Base-by-base conservation (phyloP, 208 protist genomes). In the Endotrypanum monterogeii region DNA sequence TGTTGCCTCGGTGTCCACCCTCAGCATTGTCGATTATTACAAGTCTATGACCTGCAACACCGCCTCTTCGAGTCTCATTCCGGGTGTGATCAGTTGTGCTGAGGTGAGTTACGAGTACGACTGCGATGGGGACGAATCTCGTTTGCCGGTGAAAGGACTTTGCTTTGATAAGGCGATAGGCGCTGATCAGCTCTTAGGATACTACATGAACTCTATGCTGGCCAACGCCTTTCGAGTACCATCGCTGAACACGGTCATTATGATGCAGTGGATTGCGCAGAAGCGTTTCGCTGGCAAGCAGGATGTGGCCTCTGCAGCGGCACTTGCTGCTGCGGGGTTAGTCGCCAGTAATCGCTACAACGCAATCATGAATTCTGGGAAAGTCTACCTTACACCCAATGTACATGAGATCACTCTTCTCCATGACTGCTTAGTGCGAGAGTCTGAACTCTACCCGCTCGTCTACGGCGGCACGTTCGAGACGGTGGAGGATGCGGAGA, bases 231-330 rank as follows among this genome's bases (percentile, higher is more conserved):
- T 71, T 1, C 67, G 65, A 3, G 11, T 85, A 6, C 85, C 80
- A 25, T 57, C 75, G 57, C 67, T 92, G 62, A 83, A 92, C 73
- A 63, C 61, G 0, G 70, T 92, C 50, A 89, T 92, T 37, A 37
- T 86, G 55, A 52, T 83, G 7, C 88, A 92, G 63, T 92, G 88
- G 85, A 60, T 79, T 1, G 88, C 85, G 12, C 72, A 76, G 6
- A 88, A 92, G 62, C 67, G 44, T 39, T 51, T 12, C 2, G 32
- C n/a, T 3, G 41, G 12, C 11, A 11, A 30, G 4, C 73, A 23
- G 25, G 73, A 65, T 60, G 23, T 25, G 12, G 71, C 61, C 44
- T 56, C 74, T 1, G 58, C 79, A 11, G 48, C 81, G 32, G 69
- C 63, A 57, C 82, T 74, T 11, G 79, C 58, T 14, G 67, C 76